Evolutionary conservation across 2,329 filamentous ascomycete species (phyloP).

Genomic region (Hymenotorrendiella dingleyae): DNA sequence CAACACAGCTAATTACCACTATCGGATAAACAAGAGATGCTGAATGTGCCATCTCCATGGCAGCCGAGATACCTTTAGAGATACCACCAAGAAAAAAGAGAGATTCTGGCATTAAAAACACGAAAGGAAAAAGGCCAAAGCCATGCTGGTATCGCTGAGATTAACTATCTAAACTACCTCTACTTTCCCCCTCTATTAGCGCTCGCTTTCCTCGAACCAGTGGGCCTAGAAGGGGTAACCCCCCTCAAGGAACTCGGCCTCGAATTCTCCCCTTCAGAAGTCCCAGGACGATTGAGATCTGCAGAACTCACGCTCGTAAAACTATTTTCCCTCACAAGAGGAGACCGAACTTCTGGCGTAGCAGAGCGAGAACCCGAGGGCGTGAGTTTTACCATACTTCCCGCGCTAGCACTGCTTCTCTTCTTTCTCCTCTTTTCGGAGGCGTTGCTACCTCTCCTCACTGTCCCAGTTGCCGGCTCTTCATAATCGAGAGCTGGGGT

Average conservation of each 20-base stretch:
- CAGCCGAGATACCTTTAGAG: no score
- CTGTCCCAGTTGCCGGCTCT: conserved; percentile 20
- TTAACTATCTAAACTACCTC: no score
- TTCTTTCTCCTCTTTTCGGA: conserved; percentile 28
- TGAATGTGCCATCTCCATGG: no score
- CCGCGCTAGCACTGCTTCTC: background rate
- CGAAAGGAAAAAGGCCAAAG: no score
- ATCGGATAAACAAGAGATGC: no score
- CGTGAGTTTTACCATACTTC: conserved; percentile 21
- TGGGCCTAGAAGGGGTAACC: no score
- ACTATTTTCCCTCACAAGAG: conserved; percentile 27
- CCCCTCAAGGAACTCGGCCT: background rate
- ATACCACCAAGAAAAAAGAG: no score
- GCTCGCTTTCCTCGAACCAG: background rate
- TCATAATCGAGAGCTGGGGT: conserved; percentile 30
- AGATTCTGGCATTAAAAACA: no score
- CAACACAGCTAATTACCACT: no score
- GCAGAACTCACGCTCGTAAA: conserved; percentile 26
- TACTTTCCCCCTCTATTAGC: background rate
- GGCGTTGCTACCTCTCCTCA: conserved; percentile 25
- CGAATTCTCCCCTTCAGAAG: background rate
- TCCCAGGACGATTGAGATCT: conserved; percentile 12
- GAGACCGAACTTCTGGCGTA: conserved; percentile 28
- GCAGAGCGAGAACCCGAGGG: conserved; percentile 24
- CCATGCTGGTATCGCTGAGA: no score